Percentiles rank a stretch among this genome's conserved stretches.
Evolutionary conservation across 495 filamentous ascomycete species (phyloP).

Genomic region (Hypoxylon fragiforme): DNA sequence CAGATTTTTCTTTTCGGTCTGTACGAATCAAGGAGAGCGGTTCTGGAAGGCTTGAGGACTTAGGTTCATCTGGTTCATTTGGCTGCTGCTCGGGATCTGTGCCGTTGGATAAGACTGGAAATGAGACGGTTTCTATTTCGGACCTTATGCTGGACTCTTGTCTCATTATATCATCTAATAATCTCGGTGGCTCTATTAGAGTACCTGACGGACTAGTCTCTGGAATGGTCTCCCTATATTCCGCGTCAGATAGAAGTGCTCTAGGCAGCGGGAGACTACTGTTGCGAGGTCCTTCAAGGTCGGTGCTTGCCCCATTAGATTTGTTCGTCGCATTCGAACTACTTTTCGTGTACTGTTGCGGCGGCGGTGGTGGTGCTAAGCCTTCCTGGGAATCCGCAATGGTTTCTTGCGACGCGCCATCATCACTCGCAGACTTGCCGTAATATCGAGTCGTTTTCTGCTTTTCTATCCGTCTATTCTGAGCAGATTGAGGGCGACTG

Average conservation of each 20-base stretch:
- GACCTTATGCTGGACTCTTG: constrained; percentile 24
- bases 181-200: constrained; percentile 20
- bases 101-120: constrained; percentile 14
- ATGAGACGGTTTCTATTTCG: constrained; percentile 21
- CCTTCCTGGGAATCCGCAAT: constrained; percentile 40
- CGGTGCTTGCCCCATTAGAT: neutral
- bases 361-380: neutral
- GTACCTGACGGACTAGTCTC: constrained; percentile 44
- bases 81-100: neutral
- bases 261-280: constrained; percentile 17
- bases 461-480: constrained; percentile 15
- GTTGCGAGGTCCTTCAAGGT: constrained; percentile 1
- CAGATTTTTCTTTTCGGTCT: neutral
- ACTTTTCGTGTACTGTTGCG: constrained; percentile 21
- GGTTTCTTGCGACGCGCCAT: constrained; percentile 34
- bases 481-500: constrained; percentile 32
- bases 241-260: constrained; percentile 6
- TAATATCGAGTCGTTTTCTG: constrained; percentile 28
- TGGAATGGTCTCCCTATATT: constrained; percentile 41
- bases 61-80: constrained; percentile 6
- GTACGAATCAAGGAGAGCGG: constrained; percentile 13
- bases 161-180: constrained; percentile 23
- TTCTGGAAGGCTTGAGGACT: constrained; percentile 4
- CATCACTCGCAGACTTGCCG: constrained; percentile 12
- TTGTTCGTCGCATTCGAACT: constrained; percentile 28